Evolutionary conservation across 352 stramenopile genomes (phyloP), one percentile per base, ranked within the genome.

Genomic region (Globisporangium splendens): DNA sequence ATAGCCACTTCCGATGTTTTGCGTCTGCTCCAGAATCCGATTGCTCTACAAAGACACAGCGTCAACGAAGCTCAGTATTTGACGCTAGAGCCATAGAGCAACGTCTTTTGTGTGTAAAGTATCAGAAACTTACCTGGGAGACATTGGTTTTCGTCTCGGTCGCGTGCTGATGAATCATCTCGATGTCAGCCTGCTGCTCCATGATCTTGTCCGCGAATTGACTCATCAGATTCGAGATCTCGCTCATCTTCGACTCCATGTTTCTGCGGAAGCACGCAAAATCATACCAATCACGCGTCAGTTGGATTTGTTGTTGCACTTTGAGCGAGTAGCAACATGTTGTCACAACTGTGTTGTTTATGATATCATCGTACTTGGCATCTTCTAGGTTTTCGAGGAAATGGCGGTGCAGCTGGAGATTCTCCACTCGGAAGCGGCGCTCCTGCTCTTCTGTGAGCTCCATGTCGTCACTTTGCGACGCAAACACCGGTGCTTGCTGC

Each of bases 131-230:
- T 54, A 89, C 82, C 77, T 91, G 71, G 24, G 71, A 79, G 52
- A 95, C 65, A 50, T 95, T 95, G 50, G 64, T 67, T 24, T 77
- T 88, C 15, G 83, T 91, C 43, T 85, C 73, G 46, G 81, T 61
- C 2, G 83, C 82, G 49, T 95, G 77, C 6, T 80, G 60, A 15
- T 91, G 77, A 33, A 95, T 93, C 18, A 83, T 65, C 46, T 89
- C 77, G 43, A 95, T 91, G 43, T 93, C 83, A 1, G 62, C 73
- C 38, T 93, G 80, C 48, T 95, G 86, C 50, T 89, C 77, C 59
- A 89, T 86, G 59, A 95, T 89, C 44, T 95, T 92, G 60, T 91
- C 77, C 0, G 86, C 72, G 39, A 95, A 95, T 44, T 95, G 83
- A 4, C 78, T 68, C 83, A 95, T 93, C 42, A 95, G 70, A 49